phyloP scores from a whole-genome alignment of 2,329 filamentous ascomycete genomes.

The Xylaria polymorpha region DNA sequence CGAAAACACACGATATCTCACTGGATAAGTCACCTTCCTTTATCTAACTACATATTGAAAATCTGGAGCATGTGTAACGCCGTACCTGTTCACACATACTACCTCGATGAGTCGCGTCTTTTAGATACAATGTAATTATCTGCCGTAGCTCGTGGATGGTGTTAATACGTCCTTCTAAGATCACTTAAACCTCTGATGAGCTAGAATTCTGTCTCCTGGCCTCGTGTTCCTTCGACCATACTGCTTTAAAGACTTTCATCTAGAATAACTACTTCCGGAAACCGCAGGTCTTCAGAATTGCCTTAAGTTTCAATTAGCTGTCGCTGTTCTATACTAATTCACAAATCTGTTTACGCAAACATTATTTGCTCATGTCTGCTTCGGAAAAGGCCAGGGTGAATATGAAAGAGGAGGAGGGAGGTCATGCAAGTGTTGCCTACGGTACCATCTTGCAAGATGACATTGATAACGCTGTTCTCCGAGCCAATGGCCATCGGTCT shows the following conservation, averaged over 20 bases:
- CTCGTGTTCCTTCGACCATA: background rate
- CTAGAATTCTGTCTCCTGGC: background rate
- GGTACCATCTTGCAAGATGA: background rate
- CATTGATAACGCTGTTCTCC: slow-evolving; percentile 4
- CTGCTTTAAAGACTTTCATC: background rate
- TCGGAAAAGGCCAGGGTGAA: background rate
- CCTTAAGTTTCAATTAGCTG: background rate
- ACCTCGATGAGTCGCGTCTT: background rate
- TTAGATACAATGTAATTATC: background rate
- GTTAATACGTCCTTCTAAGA: background rate
- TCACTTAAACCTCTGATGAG: background rate
- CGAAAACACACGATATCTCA: background rate
- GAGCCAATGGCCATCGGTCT: slow-evolving; percentile 4
- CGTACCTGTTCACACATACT: background rate
- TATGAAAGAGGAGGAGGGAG: background rate
- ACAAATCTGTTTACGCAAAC: background rate
- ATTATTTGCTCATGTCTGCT: background rate
- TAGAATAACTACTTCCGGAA: background rate
- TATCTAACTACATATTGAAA: background rate
- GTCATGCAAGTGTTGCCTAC: background rate
- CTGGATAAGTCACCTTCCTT: background rate
- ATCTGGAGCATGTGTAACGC: background rate
- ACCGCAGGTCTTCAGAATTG: background rate
- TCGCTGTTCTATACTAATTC: background rate
- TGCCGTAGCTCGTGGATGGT: background rate